Evolutionary conservation across 1,284 basidiomycete species (phyloP).

Genomic region (Earliella scabrosa): DNA sequence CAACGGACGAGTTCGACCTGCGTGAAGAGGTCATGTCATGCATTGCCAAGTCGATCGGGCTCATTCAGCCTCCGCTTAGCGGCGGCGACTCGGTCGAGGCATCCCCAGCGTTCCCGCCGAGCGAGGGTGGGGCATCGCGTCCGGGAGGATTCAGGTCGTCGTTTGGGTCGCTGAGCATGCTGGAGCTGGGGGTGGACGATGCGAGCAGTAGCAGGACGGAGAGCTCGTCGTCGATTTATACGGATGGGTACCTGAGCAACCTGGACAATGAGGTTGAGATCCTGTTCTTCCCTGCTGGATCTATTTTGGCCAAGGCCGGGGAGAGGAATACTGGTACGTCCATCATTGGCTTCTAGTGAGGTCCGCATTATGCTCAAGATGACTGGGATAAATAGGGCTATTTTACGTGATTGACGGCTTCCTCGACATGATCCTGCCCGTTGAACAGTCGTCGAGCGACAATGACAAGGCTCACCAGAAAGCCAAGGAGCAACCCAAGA

Average conservation of each 20-base stretch:
- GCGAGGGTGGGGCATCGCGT: slow-evolving; percentile 50
- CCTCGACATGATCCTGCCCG: slow-evolving; percentile 87
- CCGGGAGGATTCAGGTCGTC: slow-evolving; percentile 69
- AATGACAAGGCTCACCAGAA: slow-evolving; percentile 10
- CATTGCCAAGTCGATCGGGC: slow-evolving; percentile 96
- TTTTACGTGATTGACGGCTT: slow-evolving; percentile 99
- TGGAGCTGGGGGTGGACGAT: slow-evolving; percentile 74
- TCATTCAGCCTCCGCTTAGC: slow-evolving; percentile 84
- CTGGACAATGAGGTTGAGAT: slow-evolving; percentile 98
- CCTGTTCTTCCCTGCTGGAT: slow-evolving; percentile 89
- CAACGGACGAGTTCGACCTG: slow-evolving; percentile 79
- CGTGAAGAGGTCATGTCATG: slow-evolving; percentile 96
- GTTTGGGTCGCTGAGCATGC: slow-evolving; percentile 83
- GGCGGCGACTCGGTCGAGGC: slow-evolving; percentile 65
- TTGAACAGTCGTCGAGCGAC: slow-evolving; percentile 37
- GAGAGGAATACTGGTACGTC: slow-evolving; percentile 81
- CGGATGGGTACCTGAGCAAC: slow-evolving; percentile 69
- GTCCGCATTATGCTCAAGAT: background rate
- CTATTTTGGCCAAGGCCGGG: slow-evolving; percentile 86
- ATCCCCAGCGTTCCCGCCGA: slow-evolving; percentile 64
- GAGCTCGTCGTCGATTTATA: slow-evolving; percentile 58
- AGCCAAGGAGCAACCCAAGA: slow-evolving; percentile 22
- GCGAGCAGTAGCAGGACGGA: slow-evolving; percentile 61
- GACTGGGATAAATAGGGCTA: slow-evolving; percentile 56
- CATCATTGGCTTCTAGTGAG: background rate